Evolutionary conservation across 495 filamentous ascomycete species (phyloP).

Genomic region (Lophium mytilinum): DNA sequence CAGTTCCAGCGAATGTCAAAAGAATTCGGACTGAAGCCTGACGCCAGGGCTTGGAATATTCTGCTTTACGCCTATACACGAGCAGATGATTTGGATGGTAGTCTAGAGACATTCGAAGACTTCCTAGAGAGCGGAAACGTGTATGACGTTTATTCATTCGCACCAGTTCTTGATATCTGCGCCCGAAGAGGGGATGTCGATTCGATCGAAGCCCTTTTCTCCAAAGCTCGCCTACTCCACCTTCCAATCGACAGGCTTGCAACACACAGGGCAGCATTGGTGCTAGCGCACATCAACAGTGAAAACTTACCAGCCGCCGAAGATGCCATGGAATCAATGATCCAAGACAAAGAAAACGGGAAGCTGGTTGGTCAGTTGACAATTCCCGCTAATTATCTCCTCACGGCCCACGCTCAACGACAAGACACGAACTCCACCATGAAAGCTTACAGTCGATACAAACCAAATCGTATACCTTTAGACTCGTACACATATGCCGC

Average conservation of each 20-base stretch:
- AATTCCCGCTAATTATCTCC: conserved; percentile 69
- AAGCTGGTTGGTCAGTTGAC: conserved; percentile 39
- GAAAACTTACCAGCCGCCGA: conserved; percentile 19
- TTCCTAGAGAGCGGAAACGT: conserved; percentile 40
- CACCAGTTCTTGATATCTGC: conserved; percentile 61
- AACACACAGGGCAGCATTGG: conserved; percentile 44
- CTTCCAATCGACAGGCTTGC: conserved; percentile 3
- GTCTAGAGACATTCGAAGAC: conserved; percentile 49
- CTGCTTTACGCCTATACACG: conserved; percentile 63
- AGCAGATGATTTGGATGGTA: conserved; percentile 55
- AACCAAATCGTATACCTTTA: conserved; percentile 45
- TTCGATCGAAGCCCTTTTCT: conserved; percentile 53
- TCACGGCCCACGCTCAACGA: conserved; percentile 57
- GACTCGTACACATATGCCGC: conserved; percentile 66
- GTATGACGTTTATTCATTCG: conserved; percentile 57
- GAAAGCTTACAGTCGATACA: conserved; percentile 56
- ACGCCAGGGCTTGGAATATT: conserved; percentile 61
- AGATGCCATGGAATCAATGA: conserved; percentile 31
- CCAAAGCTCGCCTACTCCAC: conserved; percentile 8
- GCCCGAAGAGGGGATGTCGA: conserved; percentile 69
- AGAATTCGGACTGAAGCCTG: conserved; percentile 47
- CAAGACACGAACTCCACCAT: conserved; percentile 55
- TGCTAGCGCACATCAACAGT: conserved; percentile 56
- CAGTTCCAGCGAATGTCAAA: conserved; percentile 52
- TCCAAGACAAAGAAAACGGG: conserved; percentile 28